These are phyloP conservation scores for Neoarthrinium moseri DNA, from an alignment of 2,329 filamentous ascomycete species.

Conservation along the genomic window DNA sequence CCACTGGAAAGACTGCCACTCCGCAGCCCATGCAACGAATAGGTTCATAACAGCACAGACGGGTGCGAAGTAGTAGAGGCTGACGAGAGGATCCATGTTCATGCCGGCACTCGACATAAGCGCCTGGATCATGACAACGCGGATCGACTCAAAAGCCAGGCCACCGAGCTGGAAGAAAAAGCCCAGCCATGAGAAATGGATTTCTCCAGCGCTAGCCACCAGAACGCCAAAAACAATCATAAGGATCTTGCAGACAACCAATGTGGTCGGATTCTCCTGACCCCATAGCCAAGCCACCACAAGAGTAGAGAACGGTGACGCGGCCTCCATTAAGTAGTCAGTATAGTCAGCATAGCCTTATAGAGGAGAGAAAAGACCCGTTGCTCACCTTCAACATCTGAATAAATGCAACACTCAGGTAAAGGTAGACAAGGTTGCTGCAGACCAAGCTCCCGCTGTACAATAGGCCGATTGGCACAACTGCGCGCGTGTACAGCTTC, in stretches of 20 bases:
- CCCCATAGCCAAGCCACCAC: slow-evolving; percentile 62
- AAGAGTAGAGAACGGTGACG: slow-evolving; percentile 65
- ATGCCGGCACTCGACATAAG: slow-evolving; percentile 73
- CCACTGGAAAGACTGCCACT: slow-evolving; percentile 18
- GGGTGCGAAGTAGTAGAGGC: slow-evolving; percentile 86
- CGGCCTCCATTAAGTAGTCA: no score
- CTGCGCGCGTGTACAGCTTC: slow-evolving; percentile 59
- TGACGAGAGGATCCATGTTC: slow-evolving; percentile 87
- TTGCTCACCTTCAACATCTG: slow-evolving; percentile 62
- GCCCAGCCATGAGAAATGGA: slow-evolving; percentile 65
- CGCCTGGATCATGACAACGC: slow-evolving; percentile 82
- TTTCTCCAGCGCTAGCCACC: slow-evolving; percentile 60
- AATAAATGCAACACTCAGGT: slow-evolving; percentile 67
- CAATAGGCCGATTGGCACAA: slow-evolving; percentile 65
- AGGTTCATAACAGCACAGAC: slow-evolving; percentile 82
- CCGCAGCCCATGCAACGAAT: slow-evolving; percentile 40
- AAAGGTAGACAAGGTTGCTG: slow-evolving; percentile 67
- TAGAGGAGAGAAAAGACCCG: slow-evolving; percentile 19
- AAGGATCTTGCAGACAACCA: slow-evolving; percentile 46
- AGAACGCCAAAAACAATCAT: slow-evolving; percentile 53
- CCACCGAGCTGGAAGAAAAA: slow-evolving; percentile 72
- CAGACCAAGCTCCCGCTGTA: slow-evolving; percentile 66
- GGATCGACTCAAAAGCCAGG: slow-evolving; percentile 77
- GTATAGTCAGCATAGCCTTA: background rate
- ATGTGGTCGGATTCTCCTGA: slow-evolving; percentile 44